Base-by-base conservation (phyloP, 345 rosid species). In the Lepidium africanum region DNA sequence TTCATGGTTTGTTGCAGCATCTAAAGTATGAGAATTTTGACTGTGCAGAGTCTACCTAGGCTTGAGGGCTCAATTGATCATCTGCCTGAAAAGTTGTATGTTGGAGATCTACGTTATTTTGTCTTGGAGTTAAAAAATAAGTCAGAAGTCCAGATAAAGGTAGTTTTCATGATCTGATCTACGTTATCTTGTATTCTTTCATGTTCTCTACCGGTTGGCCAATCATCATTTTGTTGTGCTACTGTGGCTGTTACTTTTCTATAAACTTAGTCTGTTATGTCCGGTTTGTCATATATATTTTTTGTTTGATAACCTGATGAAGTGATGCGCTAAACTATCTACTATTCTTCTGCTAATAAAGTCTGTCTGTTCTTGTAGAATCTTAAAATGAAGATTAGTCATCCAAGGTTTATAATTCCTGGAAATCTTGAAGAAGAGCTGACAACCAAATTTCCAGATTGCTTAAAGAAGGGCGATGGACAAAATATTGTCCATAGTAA, bases 331-430 rank as follows among this genome's bases (percentile, higher is more conserved):
- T 68, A 40, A 38, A 40, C 33, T 52, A 62, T 61, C 19, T 17
- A 7, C 25, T 38, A 45, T 72, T 51, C 68, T 21, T 72, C 65
- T 54, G 70, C 70, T 75, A 32, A 69, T 38, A 36, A 63, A 55
- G 16, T 69, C 8, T 56, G 57, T 19, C 11, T 56, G 42, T 40
- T 14, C 50, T 59, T 60, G 56, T 93, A 94, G 99, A 87, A 94
- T 71, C 81, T 94, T 79, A 94, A 91, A 82, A 91, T 94, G 96
- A 94, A 87, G 83, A 79, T 89, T 63, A 86, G 86, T 70, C 80
- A 91, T 78, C 96, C 93, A 32, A 87, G 96, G 79, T 86, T 81
- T 76, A 70, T 94, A 37, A 76, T 51, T 73, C 57, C 84, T 72
- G 97, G 84, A 78, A 81, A 70, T 51, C 78, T 36, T 49, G 71